phyloP scores from a whole-genome alignment of 768 basidiomycete genomes.

The Leccinum olivaceopallidum region DNA sequence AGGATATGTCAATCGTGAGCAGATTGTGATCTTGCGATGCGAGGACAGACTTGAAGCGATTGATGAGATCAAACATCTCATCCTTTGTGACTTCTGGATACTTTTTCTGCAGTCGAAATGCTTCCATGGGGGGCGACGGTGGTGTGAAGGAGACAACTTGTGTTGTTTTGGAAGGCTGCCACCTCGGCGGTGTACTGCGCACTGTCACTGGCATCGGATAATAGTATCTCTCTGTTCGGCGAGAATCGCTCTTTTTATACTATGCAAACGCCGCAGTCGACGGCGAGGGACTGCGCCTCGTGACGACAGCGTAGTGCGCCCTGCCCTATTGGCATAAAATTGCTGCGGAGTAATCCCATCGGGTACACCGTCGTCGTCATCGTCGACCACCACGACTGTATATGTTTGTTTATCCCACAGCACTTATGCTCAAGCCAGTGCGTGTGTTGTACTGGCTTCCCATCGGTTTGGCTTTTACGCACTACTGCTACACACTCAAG shows the following conservation, averaged over 20 bases:
- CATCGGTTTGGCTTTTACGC: constrained; percentile 44
- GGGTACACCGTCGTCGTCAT: not conserved
- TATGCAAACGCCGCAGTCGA: constrained; percentile 1
- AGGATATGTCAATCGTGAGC: not conserved
- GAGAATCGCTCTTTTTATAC: not conserved
- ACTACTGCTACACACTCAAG: constrained; percentile 54
- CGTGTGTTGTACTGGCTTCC: constrained; percentile 60
- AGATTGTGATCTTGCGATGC: constrained; percentile 1
- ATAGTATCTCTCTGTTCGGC: too few species aligned
- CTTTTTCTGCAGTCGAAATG: constrained; percentile 86
- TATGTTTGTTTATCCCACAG: too few species aligned
- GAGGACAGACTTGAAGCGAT: constrained; percentile 87
- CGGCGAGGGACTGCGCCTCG: not conserved
- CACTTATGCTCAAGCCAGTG: not conserved
- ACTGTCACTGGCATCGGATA: not conserved
- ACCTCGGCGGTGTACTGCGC: constrained; percentile 18
- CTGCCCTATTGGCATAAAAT: not conserved
- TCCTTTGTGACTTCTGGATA: constrained; percentile 89
- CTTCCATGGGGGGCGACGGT: constrained; percentile 58
- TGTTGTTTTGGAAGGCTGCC: constrained; percentile 18
- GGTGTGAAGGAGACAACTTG: constrained; percentile 8
- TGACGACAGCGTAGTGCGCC: not conserved
- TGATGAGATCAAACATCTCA: constrained; percentile 94
- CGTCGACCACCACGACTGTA: not conserved
- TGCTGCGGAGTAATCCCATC: not conserved